phyloP scores from a whole-genome alignment of 1,284 basidiomycete genomes.

The Xerocomus minutiporus region DNA sequence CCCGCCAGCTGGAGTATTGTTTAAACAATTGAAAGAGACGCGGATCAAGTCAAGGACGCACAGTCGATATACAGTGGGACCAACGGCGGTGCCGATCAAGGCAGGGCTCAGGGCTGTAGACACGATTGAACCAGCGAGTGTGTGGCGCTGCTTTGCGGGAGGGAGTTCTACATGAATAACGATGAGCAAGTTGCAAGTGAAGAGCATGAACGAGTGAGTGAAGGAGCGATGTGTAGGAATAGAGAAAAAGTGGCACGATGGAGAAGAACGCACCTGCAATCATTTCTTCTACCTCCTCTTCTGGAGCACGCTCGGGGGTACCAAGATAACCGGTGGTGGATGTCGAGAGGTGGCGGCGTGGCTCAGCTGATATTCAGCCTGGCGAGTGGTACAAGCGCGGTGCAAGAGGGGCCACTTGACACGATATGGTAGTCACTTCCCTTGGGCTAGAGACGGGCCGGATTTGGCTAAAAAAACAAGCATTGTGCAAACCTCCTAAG shows the following conservation, averaged over 20 bases:
- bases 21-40: conserved; percentile 1
- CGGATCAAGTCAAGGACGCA: conserved; percentile 37
- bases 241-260: conserved; percentile 11
- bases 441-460: conserved; percentile 9
- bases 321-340: conserved; percentile 61
- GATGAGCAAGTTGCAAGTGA: conserved; percentile 31
- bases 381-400: conserved; percentile 36
- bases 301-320: conserved; percentile 39
- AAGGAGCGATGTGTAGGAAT: conserved; percentile 12
- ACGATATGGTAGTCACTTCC: conserved; percentile 17
- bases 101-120: conserved; percentile 76
- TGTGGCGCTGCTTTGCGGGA: conserved; percentile 55
- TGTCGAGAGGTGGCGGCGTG: conserved; percentile 47
- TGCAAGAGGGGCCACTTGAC: conserved; percentile 18
- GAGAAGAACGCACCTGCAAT: conserved; percentile 42
- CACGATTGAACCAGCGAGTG: conserved; percentile 71
- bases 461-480: conserved; percentile 36
- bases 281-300: conserved; percentile 42
- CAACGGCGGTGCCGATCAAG: conserved; percentile 76
- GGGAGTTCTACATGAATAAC: conserved; percentile 49
- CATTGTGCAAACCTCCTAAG: conserved; percentile 53
- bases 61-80: conserved; percentile 78
- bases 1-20: conserved; percentile 47
- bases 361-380: conserved; percentile 66
- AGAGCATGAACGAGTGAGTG: conserved; percentile 29